Conservation (phyloP, 2,329 filamentous ascomycete genomes). For the Ceratocystis variospora region DNA sequence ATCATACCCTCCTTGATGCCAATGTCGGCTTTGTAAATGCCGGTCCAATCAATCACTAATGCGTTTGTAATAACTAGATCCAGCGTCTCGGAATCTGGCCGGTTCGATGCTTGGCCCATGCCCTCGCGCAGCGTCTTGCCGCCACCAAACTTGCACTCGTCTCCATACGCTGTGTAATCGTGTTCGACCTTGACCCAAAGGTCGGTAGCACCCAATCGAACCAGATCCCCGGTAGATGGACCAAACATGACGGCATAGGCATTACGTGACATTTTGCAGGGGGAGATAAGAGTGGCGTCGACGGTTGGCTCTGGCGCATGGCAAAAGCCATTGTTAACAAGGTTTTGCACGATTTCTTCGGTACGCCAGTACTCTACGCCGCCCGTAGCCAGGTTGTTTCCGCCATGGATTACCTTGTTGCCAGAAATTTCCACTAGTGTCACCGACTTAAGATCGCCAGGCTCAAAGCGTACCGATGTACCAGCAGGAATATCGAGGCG, state of each 20-base stretch:
- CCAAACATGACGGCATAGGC: slow-evolving; percentile 85
- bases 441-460: slow-evolving; percentile 82
- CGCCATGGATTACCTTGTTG: slow-evolving; percentile 64
- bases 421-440: slow-evolving; percentile 81
- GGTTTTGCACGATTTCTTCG: slow-evolving; percentile 50
- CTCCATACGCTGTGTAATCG: slow-evolving; percentile 71
- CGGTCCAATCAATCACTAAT: slow-evolving; percentile 76
- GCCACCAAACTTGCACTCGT: slow-evolving; percentile 90
- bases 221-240: slow-evolving; percentile 74
- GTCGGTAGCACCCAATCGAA: slow-evolving; percentile 69
- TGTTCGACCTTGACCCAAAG: slow-evolving; percentile 84
- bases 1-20: slow-evolving; percentile 81
- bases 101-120: slow-evolving; percentile 82
- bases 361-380: slow-evolving; percentile 49
- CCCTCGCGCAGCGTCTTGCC: slow-evolving; percentile 89
- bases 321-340: slow-evolving; percentile 63
- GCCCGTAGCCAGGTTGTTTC: slow-evolving; percentile 67
- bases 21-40: slow-evolving; percentile 94
- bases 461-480: slow-evolving; percentile 86
- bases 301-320: slow-evolving; percentile 55
- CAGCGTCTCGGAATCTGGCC: slow-evolving; percentile 55
- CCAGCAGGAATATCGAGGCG: slow-evolving; percentile 81
- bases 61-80: slow-evolving; percentile 86
- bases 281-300: slow-evolving; percentile 40
- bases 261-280: slow-evolving; percentile 58